Conservation (phyloP, 2,329 filamentous ascomycete species). For the Rasamsonia emersonii region DNA sequence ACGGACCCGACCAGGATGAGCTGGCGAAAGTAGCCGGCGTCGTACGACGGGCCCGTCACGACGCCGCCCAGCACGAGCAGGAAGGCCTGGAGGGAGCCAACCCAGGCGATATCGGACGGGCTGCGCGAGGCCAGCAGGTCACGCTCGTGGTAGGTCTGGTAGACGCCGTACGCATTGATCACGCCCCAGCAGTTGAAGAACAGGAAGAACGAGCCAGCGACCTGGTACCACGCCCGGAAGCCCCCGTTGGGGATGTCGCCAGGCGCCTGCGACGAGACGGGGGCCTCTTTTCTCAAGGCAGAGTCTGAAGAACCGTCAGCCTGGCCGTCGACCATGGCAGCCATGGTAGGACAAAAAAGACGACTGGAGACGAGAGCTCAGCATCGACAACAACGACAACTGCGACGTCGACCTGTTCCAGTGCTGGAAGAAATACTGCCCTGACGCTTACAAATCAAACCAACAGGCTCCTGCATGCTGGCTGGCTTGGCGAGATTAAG, state of each 20-base stretch:
- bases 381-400: too few species aligned
- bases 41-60: slow-evolving; percentile 37
- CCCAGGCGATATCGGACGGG: slow-evolving; percentile 34
- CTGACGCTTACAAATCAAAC: too few species aligned
- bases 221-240: slow-evolving; percentile 13
- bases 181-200: slow-evolving; percentile 16
- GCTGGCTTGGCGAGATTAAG: too few species aligned
- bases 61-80: slow-evolving; percentile 36
- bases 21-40: slow-evolving; percentile 33
- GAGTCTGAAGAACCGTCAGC: too few species aligned
- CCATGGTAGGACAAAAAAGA: too few species aligned
- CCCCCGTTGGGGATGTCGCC: slow-evolving; percentile 21
- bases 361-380: too few species aligned
- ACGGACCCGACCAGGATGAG: slow-evolving; percentile 31
- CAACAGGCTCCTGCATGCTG: too few species aligned
- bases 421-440: too few species aligned
- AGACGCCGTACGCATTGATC: slow-evolving; percentile 15
- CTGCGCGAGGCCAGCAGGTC: slow-evolving; percentile 13
- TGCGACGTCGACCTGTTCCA: too few species aligned
- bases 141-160: slow-evolving; percentile 17
- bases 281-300: too few species aligned
- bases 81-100: slow-evolving; percentile 36
- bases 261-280: too few species aligned
- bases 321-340: too few species aligned
- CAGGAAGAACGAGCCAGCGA: slow-evolving; percentile 13